phyloP scores from a whole-genome alignment of 345 rosid genomes.

The Dipteronia dyeriana region DNA sequence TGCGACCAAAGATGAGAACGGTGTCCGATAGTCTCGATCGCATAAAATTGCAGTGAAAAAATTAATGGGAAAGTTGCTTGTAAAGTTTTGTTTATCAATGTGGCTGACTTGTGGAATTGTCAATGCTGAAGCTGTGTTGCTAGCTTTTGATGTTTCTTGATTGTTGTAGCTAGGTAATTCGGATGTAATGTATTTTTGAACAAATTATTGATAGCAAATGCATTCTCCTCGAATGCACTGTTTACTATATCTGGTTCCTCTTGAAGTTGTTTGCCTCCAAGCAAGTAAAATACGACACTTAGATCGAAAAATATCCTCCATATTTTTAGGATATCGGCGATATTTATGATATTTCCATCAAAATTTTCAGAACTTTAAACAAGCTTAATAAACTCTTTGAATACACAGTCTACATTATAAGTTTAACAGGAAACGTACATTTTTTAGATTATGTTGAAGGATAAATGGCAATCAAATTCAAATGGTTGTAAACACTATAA shows the following conservation, averaged over 20 bases:
- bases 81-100: conserved; percentile 21
- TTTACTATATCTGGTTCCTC: neutral
- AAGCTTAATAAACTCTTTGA: no score
- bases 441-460: no score
- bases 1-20: conserved; percentile 85
- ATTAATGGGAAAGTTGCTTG: neutral
- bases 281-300: no score
- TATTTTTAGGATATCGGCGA: no score
- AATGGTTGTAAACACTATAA: no score
- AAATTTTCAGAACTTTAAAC: no score
- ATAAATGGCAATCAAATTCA: no score
- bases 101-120: neutral
- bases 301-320: no score
- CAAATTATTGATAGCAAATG: conserved; percentile 2
- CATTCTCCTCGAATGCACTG: conserved; percentile 18
- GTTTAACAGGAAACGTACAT: no score
- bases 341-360: no score
- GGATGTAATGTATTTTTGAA: conserved; percentile 4
- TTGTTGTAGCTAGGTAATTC: conserved; percentile 3
- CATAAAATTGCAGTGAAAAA: conserved; percentile 45
- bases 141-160: conserved; percentile 8
- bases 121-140: conserved; percentile 8
- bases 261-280: neutral
- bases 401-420: no score
- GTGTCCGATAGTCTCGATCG: conserved; percentile 84